Evolutionary conservation across 345 rosid species (phyloP).

Genomic region (Citrus hindsii): DNA sequence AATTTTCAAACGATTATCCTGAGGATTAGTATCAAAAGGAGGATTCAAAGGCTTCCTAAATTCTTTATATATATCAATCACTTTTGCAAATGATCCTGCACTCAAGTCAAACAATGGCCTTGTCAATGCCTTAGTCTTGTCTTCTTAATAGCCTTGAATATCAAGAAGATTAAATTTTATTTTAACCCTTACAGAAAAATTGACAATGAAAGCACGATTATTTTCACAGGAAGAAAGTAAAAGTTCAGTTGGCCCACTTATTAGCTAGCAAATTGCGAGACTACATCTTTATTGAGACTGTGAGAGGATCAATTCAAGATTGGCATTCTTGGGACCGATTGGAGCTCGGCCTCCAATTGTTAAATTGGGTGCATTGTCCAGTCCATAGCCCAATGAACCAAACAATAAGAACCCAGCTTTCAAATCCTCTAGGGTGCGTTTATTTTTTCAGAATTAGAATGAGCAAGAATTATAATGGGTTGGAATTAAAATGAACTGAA

Average conservation of each 20-base stretch:
- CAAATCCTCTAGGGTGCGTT: conserved; percentile 37
- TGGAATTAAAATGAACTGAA: too few relatives aligned
- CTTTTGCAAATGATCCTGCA: conserved; percentile 44
- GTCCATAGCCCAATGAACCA: conserved; percentile 67
- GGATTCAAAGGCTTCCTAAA: conserved; percentile 46
- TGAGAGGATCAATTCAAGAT: conserved; percentile 39
- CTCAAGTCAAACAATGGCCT: conserved; percentile 74
- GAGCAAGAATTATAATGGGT: too few relatives aligned
- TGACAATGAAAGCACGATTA: background rate
- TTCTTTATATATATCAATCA: conserved; percentile 38
- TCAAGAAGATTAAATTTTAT: background rate
- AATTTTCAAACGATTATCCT: too few relatives aligned
- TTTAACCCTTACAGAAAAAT: background rate
- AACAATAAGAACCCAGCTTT: conserved; percentile 85
- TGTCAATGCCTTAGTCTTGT: conserved; percentile 55
- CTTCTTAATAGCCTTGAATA: conserved; percentile 57
- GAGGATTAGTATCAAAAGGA: conserved; percentile 64
- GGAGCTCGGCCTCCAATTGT: conserved; percentile 81
- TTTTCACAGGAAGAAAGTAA: background rate
- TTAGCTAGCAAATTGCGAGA: conserved; percentile 79
- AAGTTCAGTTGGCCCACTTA: conserved; percentile 87
- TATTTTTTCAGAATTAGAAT: too few relatives aligned
- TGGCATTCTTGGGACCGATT: conserved; percentile 52
- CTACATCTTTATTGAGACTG: conserved; percentile 30
- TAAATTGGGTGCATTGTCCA: conserved; percentile 64